These are phyloP conservation scores for Tubosaeta sp. DNA, from an alignment of 768 basidiomycete species.

Conservation along the genomic window DNA sequence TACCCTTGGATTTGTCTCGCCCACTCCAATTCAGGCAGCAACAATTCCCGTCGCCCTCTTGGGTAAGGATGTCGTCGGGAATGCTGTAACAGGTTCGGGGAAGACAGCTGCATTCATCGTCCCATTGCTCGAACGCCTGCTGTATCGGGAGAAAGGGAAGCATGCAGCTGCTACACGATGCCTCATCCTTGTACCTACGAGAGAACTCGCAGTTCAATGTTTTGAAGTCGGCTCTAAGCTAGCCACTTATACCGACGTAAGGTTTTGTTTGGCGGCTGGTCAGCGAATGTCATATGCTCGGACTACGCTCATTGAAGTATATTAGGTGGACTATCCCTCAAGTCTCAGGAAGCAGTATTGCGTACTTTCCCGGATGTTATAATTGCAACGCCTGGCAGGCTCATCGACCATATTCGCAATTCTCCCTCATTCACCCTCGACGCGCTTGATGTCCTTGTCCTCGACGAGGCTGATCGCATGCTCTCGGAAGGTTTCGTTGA, in stretches of 20 bases:
- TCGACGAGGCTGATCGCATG: constrained; percentile 99
- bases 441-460: constrained; percentile 85
- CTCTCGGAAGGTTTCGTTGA: constrained; percentile 93
- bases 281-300: constrained; percentile 15
- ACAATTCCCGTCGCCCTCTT: constrained; percentile 91
- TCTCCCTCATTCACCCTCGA: constrained; percentile 91
- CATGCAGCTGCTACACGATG: constrained; percentile 85
- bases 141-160: constrained; percentile 88
- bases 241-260: constrained; percentile 82
- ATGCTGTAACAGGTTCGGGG: constrained; percentile 94
- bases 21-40: constrained; percentile 94
- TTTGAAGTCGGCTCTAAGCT: constrained; percentile 87
- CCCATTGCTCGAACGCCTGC: constrained; percentile 87
- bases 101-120: constrained; percentile 98
- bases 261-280: constrained; percentile 92
- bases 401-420: constrained; percentile 97
- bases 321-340: constrained; percentile 86
- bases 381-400: constrained; percentile 94
- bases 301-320: constrained; percentile 4
- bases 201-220: constrained; percentile 95
- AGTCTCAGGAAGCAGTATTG: constrained; percentile 83
- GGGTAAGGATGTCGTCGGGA: constrained; percentile 95
- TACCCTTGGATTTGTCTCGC: constrained; percentile 72
- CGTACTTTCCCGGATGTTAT: constrained; percentile 89
- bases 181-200: constrained; percentile 88